Base-by-base conservation (phyloP, 257 asterid genomes). In the Plantago ovata region DNA sequence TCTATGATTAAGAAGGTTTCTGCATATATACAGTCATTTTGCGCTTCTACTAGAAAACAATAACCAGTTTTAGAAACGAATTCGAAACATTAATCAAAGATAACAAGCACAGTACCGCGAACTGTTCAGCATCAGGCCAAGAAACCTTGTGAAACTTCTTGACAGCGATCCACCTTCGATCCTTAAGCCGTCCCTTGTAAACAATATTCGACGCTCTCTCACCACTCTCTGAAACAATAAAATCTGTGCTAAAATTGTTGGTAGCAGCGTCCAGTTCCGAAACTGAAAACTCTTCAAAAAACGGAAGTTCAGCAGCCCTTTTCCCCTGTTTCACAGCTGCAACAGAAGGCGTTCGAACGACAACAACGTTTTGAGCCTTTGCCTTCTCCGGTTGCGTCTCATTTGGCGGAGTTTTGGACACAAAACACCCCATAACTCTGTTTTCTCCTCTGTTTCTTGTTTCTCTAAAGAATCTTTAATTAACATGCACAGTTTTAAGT, bases 61-160 rank as follows among this genome's bases (percentile, higher is more conserved):
- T n/a, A n/a, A n/a, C n/a, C n/a, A n/a, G n/a, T n/a, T n/a, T n/a
- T n/a, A n/a, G n/a, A n/a, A n/a, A n/a, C n/a, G n/a, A n/a, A n/a
- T n/a, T n/a, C 22, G 24, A 23, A 54, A 22, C 18, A 3, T 13
- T 9, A 8, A 13, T 53, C 44, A 14, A 28, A 19, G 40, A 55
- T 9, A 10, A 36, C 36, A 55, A 7, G 11, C 13, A 57, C 3
- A 32, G 56, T 77, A 85, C 94, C 80, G 82, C 92, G 63, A 85
- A 85, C 73, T 85, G 92, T 38, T 83, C 68, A 2, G 92, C 86
- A 73, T 85, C 86, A 3, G 92, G 88, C 92, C 95, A 85, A 38
- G 91, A 77, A 51, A 70, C 42, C 72, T 83, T 83, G 4, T 82
- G 74, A 68, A 86, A 86, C 69, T 67, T 75, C 77, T 83, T 86